Base-by-base conservation (phyloP, 805 yeast genomes). In the Zygoascus flipseniorum region DNA sequence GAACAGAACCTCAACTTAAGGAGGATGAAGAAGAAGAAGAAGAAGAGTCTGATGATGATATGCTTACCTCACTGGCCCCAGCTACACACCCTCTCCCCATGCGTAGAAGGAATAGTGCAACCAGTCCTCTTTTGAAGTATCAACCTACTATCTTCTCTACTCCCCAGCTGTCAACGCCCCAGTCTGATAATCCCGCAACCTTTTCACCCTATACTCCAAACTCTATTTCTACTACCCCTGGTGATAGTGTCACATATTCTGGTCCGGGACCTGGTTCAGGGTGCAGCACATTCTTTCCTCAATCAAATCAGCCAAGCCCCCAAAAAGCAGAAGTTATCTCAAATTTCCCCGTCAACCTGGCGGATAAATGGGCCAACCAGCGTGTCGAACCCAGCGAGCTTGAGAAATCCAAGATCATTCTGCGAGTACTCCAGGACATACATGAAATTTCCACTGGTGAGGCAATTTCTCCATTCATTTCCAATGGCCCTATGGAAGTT, bases 341-440 rank as follows among this genome's bases (percentile, higher is more conserved):
- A 5, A 42, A 42, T 18, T 20, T 42, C 20, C 41, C 39, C 9
- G 37, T 31, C 31, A 28, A 26, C 13, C 46, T 49, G 35, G 48
- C 54, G 28, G 56, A 51, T 18, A 52, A 42, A 18, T 50, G 52
- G 53, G 50, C 52, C 28, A 51, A 54, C 47, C 37, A 50, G 35
- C 11, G 44, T 23, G 26, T 51, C 5, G 48, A 18, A 16, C 26
- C 20, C 8, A 43, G 43, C 19, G 60, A 58, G 31, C 20, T 53
- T 16, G 53, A 47, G n/a, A 51, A 54, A 41, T 52, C 62, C 58
- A 75, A 69, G 18, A 63, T 79, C 32, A 72, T 81, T 10, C 58
- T 81, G 42, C 69, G 75, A 23, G 64, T 74, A 51, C 59, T 79
- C 5, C 70, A 76, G 13, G 64, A 61, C 44, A 53, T 59, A 32